Conservation (phyloP, 495 filamentous ascomycete species). For the Hypoxylon cercidicola region DNA sequence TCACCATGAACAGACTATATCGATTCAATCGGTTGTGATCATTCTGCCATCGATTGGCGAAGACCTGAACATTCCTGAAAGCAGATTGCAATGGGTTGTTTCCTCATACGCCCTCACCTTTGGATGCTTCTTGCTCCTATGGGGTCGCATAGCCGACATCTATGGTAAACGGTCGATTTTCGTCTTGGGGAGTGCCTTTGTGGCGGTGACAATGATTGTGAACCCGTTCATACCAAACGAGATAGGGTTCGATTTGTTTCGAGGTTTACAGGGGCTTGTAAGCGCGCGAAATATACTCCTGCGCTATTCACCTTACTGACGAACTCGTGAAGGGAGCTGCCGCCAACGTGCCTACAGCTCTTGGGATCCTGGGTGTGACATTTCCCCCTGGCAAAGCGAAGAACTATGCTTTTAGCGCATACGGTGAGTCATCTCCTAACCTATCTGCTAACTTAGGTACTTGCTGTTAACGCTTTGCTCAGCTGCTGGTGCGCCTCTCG, state of each 20-base stretch:
- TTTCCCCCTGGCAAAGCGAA: conserved; percentile 70
- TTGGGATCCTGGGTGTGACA: conserved; percentile 70
- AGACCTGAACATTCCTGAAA: conserved; percentile 64
- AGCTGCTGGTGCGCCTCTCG: conserved; percentile 68
- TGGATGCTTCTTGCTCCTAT: conserved; percentile 77
- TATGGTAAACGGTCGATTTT: conserved; percentile 78
- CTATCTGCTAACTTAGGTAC: background rate
- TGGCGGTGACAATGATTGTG: conserved; percentile 69
- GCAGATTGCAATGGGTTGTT: conserved; percentile 70
- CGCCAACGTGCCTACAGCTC: conserved; percentile 71
- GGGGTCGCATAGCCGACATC: conserved; percentile 77
- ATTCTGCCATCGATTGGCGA: conserved; percentile 67
- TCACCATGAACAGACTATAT: conserved; percentile 59
- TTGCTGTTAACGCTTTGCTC: conserved; percentile 1
- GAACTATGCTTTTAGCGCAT: conserved; percentile 69
- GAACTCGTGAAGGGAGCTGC: conserved; percentile 66
- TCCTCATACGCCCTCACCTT: conserved; percentile 71
- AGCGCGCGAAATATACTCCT: conserved; percentile 36
- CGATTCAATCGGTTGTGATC: conserved; percentile 68
- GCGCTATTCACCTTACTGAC: conserved; percentile 37
- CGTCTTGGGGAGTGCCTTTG: conserved; percentile 71
- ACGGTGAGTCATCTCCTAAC: conserved; percentile 43
- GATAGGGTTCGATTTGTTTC: conserved; percentile 73
- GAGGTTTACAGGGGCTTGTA: conserved; percentile 77
- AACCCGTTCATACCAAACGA: conserved; percentile 73